Evolutionary conservation across 2,329 filamentous ascomycete genomes (phyloP).

Genomic region (Beauveria pseudobassiana): DNA sequence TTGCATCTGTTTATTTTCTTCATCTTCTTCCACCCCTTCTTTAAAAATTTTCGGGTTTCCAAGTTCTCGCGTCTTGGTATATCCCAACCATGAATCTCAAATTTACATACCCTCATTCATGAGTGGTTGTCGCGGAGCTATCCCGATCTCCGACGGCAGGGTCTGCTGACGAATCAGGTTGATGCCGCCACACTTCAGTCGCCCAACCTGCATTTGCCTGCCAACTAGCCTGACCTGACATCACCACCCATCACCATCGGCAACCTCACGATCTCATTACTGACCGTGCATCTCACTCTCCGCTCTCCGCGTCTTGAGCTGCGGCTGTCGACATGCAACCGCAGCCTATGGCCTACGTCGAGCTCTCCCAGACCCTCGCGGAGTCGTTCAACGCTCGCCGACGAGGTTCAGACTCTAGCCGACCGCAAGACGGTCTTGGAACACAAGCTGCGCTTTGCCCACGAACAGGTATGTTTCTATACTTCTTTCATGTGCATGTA

Average conservation of each 20-base stretch:
- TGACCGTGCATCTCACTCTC: not conserved
- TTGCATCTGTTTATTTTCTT: not conserved
- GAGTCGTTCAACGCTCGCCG: conserved; percentile 58
- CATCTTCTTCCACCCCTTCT: not conserved
- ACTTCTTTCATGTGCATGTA: not conserved
- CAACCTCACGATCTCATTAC: not conserved
- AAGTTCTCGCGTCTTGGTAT: not conserved
- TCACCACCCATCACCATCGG: conserved; percentile 1
- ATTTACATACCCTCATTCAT: not conserved
- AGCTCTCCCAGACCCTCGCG: conserved; percentile 48
- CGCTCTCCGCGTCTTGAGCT: not conserved
- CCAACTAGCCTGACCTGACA: conserved; percentile 2
- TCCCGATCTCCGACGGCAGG: conserved; percentile 10
- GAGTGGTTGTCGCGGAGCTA: conserved; percentile 10
- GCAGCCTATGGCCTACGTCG: conserved; percentile 30
- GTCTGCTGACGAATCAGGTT: conserved; percentile 11
- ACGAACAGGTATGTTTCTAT: conserved; percentile 51
- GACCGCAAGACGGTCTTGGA: conserved; percentile 59
- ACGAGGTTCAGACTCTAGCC: conserved; percentile 56
- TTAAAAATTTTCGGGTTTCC: not conserved
- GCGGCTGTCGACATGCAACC: conserved; percentile 5
- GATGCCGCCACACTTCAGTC: not conserved
- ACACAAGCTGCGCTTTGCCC: conserved; percentile 59
- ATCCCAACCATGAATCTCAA: not conserved
- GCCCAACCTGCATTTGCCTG: conserved; percentile 1